Evolutionary conservation across 2,329 filamentous ascomycete species (phyloP), one percentile per base, ranked within the genome.

Genomic region (Tolypocladium capitatum): DNA sequence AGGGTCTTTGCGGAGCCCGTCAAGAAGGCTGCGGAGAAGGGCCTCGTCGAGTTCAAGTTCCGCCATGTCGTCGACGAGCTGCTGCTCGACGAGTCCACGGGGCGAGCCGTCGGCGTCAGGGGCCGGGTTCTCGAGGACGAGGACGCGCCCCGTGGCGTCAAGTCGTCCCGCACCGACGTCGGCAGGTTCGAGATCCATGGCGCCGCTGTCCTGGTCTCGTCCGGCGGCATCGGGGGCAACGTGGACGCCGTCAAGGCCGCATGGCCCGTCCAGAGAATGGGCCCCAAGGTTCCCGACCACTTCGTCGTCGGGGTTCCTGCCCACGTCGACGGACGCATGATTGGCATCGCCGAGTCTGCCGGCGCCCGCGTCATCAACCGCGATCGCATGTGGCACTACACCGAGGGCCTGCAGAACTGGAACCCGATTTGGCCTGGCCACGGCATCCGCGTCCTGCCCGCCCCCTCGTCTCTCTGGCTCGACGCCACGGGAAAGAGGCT

Each of bases 341-440:
- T 82, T 41, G 71, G 64, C 33, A 80, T 81, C 45, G 61, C 75
- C 2, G 70, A 78, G 57, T 46, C 56, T 1, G 69, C 66, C 1
- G 78, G 78, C 9, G 78, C 74, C 1, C 65, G 69, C 49, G 56
- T 80, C 50, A 68, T 81, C 64, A 81, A 82, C 61, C 69, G 72
- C 44, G 78, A 81, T 55, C 66, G 78, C 40, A 81, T 81, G 78
- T 82, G 78, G 78, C 78, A 81, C 58, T 82, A 82, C 57, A 81
- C 76, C 11, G 78, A 82, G 55, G 78, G 78, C 0, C 59, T 82
- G 11, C 66, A 70, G 46, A 81, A 82, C 58, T 81, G 78, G 78
- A 63, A 80, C 47, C 68, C 76, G 4, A 80, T 81, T 59, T 81
- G 78, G 78, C 77, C 76, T 0, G 50, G 55, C 14, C 78, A 81